A percentile compares a stretch with the other conserved stretches of the same genome.
phyloP scores from a whole-genome alignment of 108 stramenopile species.

The Chaetoceros muelleri region DNA sequence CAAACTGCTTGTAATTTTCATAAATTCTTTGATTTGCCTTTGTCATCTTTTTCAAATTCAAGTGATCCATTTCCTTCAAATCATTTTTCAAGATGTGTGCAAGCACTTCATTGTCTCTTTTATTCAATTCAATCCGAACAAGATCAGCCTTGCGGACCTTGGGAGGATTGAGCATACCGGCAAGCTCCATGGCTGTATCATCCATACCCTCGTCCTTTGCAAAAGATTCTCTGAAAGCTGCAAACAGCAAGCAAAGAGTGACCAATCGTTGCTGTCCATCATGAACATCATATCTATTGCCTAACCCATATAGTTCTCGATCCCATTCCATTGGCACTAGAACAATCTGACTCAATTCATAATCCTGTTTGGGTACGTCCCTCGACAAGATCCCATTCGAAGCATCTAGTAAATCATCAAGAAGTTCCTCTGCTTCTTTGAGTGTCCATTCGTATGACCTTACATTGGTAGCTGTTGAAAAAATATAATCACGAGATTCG shows the following conservation, averaged over 20 bases:
- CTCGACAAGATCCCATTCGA: slow-evolving; percentile 4
- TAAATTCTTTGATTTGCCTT: slow-evolving; percentile 6
- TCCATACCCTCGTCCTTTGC: slow-evolving; percentile 9
- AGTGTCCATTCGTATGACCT: slow-evolving; percentile 36
- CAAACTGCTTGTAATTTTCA: slow-evolving; percentile 8
- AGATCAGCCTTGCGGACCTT: slow-evolving; percentile 34
- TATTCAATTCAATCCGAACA: slow-evolving; percentile 24
- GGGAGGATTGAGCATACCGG: slow-evolving; percentile 29
- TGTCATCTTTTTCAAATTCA: slow-evolving; percentile 3
- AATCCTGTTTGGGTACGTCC: slow-evolving; percentile 11
- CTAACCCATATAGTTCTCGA: slow-evolving; percentile 14
- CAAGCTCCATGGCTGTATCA: slow-evolving; percentile 27
- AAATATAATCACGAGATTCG: slow-evolving; percentile 40
- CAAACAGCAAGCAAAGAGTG: slow-evolving; percentile 30
- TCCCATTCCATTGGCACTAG: slow-evolving; percentile 50
- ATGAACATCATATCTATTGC: slow-evolving; percentile 38
- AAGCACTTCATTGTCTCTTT: slow-evolving; percentile 33
- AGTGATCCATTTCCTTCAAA: not conserved
- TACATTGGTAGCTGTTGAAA: slow-evolving; percentile 34
- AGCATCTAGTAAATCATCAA: slow-evolving; percentile 38
- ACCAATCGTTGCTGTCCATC: slow-evolving; percentile 48
- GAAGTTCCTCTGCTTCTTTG: slow-evolving; percentile 26
- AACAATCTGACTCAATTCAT: slow-evolving; percentile 39
- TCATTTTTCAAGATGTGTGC: slow-evolving; percentile 15
- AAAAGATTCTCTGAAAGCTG: slow-evolving; percentile 36